Evolutionary conservation across 768 basidiomycete species (phyloP).

Genomic region (Mrakia gelida): DNA sequence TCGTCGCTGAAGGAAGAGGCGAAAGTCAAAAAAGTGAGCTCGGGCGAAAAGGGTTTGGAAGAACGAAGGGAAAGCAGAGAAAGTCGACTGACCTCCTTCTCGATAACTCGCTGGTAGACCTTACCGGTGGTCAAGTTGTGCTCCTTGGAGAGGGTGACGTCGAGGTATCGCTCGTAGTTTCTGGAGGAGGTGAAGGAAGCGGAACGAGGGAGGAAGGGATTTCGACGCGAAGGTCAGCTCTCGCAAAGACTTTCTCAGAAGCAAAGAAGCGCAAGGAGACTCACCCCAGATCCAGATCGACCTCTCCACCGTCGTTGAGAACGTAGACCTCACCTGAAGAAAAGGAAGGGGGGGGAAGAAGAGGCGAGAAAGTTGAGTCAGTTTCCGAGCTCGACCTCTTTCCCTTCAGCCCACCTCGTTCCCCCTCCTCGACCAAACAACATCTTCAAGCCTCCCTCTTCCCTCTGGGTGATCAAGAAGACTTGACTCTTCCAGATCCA

Average conservation of each 20-base stretch:
- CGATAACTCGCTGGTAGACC: constrained; percentile 94
- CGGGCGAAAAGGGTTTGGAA: background rate
- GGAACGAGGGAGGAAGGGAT: background rate
- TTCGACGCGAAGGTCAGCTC: background rate
- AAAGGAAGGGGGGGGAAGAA: constrained; percentile 9
- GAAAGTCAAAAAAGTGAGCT: constrained; percentile 13
- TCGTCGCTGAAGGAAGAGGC: constrained; percentile 50
- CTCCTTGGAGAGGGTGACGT: constrained; percentile 86
- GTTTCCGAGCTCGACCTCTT: background rate
- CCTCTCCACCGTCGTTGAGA: constrained; percentile 95
- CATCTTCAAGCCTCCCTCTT: too few species aligned
- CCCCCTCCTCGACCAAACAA: background rate
- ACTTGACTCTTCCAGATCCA: too few species aligned
- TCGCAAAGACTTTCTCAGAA: background rate
- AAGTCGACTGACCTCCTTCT: constrained; percentile 72
- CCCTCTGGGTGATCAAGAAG: too few species aligned
- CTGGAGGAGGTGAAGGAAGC: background rate
- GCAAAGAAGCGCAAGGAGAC: background rate
- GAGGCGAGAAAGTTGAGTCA: background rate
- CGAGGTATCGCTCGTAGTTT: constrained; percentile 96
- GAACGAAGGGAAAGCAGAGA: background rate
- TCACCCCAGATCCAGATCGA: constrained; percentile 84
- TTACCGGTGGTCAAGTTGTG: constrained; percentile 99
- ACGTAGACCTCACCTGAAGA: constrained; percentile 91
- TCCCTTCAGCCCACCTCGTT: background rate